Evolutionary conservation across 75 land plant genomes (phyloP).

Genomic region (Pseudotsuga menziesii): DNA sequence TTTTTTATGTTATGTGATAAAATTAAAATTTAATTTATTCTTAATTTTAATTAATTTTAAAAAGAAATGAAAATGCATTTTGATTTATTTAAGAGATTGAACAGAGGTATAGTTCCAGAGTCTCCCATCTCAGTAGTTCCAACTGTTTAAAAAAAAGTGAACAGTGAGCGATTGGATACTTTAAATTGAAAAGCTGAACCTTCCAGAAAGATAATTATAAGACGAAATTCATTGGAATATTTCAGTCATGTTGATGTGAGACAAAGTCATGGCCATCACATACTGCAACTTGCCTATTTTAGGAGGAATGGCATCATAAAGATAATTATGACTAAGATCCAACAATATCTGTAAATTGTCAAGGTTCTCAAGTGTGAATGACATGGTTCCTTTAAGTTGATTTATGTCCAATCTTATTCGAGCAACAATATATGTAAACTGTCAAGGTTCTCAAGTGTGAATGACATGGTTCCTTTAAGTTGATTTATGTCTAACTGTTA

Average conservation of each 20-base stretch:
- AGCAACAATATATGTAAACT: slow-evolving; percentile 17
- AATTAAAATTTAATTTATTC: too few species aligned
- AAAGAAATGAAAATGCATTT: too few species aligned
- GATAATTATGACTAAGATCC: slow-evolving; percentile 35
- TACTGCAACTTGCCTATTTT: neutral
- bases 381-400: slow-evolving; percentile 31
- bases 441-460: slow-evolving; percentile 19
- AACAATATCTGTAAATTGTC: slow-evolving; percentile 16
- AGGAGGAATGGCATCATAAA: slow-evolving; percentile 34
- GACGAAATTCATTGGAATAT: slow-evolving; percentile 29
- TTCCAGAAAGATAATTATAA: slow-evolving; percentile 27
- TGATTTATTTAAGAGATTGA: too few species aligned
- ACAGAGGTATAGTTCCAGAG: too few species aligned
- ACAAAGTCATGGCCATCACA: slow-evolving; percentile 15
- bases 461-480: slow-evolving; percentile 33
- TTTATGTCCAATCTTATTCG: slow-evolving; percentile 16
- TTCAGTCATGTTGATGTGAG: slow-evolving; percentile 24
- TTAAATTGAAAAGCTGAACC: slow-evolving; percentile 24
- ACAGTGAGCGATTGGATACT: slow-evolving; percentile 9
- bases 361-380: slow-evolving; percentile 24
- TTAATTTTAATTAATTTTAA: too few species aligned
- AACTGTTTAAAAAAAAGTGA: too few species aligned
- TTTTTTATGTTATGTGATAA: too few species aligned
- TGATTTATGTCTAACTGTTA: slow-evolving; percentile 19
- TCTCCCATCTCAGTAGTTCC: too few species aligned